Evolutionary conservation across 2,329 filamentous ascomycete species (phyloP).

Genomic region (Ramularia endophylla): DNA sequence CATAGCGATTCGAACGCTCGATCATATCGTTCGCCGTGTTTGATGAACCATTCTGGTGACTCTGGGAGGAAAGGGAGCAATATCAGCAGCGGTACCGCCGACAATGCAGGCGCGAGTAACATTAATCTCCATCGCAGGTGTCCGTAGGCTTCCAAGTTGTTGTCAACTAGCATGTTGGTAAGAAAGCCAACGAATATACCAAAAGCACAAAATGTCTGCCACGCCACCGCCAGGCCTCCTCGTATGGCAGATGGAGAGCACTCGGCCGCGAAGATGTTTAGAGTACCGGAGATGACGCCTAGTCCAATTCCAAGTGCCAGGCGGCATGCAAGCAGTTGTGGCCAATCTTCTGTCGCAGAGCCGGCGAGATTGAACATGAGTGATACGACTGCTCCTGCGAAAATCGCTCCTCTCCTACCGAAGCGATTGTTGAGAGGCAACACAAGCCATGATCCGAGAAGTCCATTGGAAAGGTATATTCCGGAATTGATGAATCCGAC

Average conservation of each 20-base stretch:
- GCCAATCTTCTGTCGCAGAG: conserved; percentile 64
- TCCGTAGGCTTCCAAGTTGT: conserved; percentile 47
- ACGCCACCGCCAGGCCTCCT: conserved; percentile 26
- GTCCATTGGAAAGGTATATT: conserved; percentile 38
- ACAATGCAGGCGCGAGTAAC: conserved; percentile 58
- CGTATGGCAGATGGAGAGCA: conserved; percentile 46
- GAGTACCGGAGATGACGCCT: conserved; percentile 37
- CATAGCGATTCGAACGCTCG: conserved; percentile 42
- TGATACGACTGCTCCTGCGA: conserved; percentile 40
- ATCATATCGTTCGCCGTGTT: conserved; percentile 15
- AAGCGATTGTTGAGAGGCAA: conserved; percentile 34
- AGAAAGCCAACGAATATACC: conserved; percentile 59
- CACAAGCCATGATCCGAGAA: conserved; percentile 46
- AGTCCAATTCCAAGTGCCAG: conserved; percentile 60
- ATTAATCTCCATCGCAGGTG: conserved; percentile 56
- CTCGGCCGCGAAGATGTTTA: conserved; percentile 36
- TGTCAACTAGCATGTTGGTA: conserved; percentile 45
- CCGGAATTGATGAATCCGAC: conserved; percentile 46
- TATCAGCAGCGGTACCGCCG: conserved; percentile 53
- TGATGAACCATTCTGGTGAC: conserved; percentile 24
- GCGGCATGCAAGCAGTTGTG: conserved; percentile 61
- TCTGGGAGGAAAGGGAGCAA: conserved; percentile 43
- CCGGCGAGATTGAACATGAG: conserved; percentile 57
- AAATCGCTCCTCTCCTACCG: conserved; percentile 33
- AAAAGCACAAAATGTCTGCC: conserved; percentile 47